phyloP scores from a whole-genome alignment of 1,284 basidiomycete genomes.

The Puccinia coronata region DNA sequence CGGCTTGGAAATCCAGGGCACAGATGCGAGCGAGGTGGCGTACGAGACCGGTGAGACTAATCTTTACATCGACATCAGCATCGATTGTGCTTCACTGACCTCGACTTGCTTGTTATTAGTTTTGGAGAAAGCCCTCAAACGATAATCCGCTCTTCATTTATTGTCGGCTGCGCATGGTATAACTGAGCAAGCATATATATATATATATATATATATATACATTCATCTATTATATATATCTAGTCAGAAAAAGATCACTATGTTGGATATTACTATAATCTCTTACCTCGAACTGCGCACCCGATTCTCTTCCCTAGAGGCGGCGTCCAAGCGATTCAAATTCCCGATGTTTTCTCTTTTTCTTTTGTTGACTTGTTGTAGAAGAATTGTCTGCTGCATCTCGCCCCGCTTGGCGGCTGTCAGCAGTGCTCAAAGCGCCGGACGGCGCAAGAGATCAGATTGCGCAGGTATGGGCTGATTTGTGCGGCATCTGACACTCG shows the following conservation, averaged over 20 bases:
- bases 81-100: not conserved
- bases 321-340: not conserved
- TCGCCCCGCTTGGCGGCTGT: not conserved
- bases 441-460: not conserved
- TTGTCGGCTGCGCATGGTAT: not conserved
- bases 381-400: not conserved
- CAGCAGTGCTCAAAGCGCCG: not conserved
- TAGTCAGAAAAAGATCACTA: not conserved
- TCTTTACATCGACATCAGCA: slow-evolving; percentile 50
- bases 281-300: not conserved
- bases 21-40: slow-evolving; percentile 75
- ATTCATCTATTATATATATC: no score
- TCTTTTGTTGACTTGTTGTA: slow-evolving; percentile 29
- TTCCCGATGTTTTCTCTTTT: slow-evolving; percentile 9
- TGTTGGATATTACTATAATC: not conserved
- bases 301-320: no score
- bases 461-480: not conserved
- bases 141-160: slow-evolving; percentile 28
- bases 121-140: slow-evolving; percentile 55
- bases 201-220: not conserved
- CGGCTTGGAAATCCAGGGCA: slow-evolving; percentile 81
- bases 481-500: not conserved
- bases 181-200: not conserved
- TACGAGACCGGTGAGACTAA: slow-evolving; percentile 69
- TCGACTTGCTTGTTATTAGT: slow-evolving; percentile 51